Evolutionary conservation across 768 basidiomycete species (phyloP), one percentile per base, ranked within the genome.

Genomic region (Kwoniella mangroviensis): DNA sequence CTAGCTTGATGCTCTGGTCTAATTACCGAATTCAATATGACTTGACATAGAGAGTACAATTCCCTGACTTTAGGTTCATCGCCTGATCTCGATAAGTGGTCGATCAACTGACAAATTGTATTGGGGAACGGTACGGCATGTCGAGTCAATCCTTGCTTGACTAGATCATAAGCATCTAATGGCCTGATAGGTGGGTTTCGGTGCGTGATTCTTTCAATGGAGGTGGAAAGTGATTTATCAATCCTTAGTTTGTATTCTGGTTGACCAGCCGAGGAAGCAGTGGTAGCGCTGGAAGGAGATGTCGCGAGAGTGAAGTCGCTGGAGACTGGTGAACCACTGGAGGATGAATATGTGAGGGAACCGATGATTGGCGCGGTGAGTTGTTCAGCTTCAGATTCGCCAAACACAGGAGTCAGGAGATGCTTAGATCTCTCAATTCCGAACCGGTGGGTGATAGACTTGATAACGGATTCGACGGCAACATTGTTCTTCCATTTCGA

Each of bases 21-120:
- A 63, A 73, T 86, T 84, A 43, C 89, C 72, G 0, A 79, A 4
- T 85, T 77, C 22, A 96, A 80, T 1, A 90, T 84, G 13, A 79
- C 78, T 82, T 95, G 93, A 9, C 90, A 89, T 26, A 88, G 84
- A 21, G 85, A 84, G 83, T 98, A 97, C 21, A 91, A 82, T 55
- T 87, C 85, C 21, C 85, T 85, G 10, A 91, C 88, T 76, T 90
- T 88, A 9, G 88, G 85, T 52, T 90, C 75, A 63, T 90, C 86
- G 58, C 87, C 86, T 9, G 83, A 61, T 34, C 93, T 89, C 19
- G 92, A 92, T 15, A 93, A 86, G 4, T 84, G 83, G 68, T 89
- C 87, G 75, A 95, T 89, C 24, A 97, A 84, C 12, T 86, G 85
- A 17, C 87, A 88, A 28, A 94, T 77, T 7, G 86, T 84, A 13